Conservation (phyloP, 257 asterid species). For the Solanum chilense region DNA sequence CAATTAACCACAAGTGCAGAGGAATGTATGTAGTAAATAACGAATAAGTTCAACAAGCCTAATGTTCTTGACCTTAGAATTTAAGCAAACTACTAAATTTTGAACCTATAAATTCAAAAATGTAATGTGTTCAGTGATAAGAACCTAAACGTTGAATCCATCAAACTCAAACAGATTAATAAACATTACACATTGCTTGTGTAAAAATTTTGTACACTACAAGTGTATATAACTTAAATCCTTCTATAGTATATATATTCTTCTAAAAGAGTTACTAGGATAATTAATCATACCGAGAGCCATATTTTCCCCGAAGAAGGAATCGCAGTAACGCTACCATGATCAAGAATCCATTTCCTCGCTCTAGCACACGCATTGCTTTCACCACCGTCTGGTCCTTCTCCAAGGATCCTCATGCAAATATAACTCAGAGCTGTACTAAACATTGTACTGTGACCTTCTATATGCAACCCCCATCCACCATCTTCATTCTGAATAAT, state of each 20-base stretch:
- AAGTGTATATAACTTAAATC: neutral
- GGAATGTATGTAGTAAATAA: neutral
- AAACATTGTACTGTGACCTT: slow-evolving; percentile 75
- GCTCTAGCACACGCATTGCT: slow-evolving; percentile 45
- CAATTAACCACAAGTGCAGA: neutral
- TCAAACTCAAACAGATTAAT: no score
- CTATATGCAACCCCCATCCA: slow-evolving; percentile 76
- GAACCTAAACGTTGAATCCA: no score
- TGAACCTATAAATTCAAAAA: neutral
- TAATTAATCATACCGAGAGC: slow-evolving; percentile 37
- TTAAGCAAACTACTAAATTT: neutral
- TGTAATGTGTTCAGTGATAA: neutral
- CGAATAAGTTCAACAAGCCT: neutral
- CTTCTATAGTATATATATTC: neutral
- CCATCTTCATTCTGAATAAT: slow-evolving; percentile 57
- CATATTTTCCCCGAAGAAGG: slow-evolving; percentile 81
- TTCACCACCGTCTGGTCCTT: slow-evolving; percentile 43
- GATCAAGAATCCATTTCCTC: slow-evolving; percentile 76
- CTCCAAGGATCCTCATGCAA: slow-evolving; percentile 57
- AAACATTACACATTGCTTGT: neutral
- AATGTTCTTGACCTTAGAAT: neutral
- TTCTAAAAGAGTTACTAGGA: neutral
- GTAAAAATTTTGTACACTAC: neutral
- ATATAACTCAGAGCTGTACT: slow-evolving; percentile 52
- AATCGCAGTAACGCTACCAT: slow-evolving; percentile 49